phyloP scores from a whole-genome alignment of 176 grass and related monocot species.

The Coix lacrymajobi region DNA sequence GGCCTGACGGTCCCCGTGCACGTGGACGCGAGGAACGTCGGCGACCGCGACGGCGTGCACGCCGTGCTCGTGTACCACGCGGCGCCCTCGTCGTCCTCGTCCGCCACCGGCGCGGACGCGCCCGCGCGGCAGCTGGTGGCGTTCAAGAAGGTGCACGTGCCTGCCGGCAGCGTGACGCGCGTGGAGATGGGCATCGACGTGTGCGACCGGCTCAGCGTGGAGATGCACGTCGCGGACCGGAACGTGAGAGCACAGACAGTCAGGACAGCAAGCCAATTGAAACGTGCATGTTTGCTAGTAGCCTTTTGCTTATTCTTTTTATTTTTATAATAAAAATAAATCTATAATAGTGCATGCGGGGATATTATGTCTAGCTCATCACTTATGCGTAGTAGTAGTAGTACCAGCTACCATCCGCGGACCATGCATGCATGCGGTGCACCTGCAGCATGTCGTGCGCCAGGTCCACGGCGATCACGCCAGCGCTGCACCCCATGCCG shows the following conservation, averaged over 20 bases:
- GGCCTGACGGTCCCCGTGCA: slow-evolving; percentile 53
- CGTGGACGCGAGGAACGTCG: slow-evolving; percentile 56
- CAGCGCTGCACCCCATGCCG: slow-evolving; percentile 95
- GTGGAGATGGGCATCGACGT: slow-evolving; percentile 60
- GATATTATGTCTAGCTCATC: too few relatives aligned
- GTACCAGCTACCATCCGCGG: too few relatives aligned
- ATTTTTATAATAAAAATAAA: too few relatives aligned
- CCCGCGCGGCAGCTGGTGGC: slow-evolving; percentile 54
- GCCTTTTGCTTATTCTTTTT: too few relatives aligned
- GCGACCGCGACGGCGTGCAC: slow-evolving; percentile 62
- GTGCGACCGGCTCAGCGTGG: slow-evolving; percentile 52
- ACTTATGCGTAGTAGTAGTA: too few relatives aligned
- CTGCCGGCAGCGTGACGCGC: slow-evolving; percentile 33
- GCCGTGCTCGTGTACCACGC: slow-evolving; percentile 56
- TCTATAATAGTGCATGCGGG: too few relatives aligned
- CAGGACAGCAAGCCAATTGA: too few relatives aligned
- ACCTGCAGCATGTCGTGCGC: slow-evolving; percentile 76
- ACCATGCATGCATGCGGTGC: too few relatives aligned
- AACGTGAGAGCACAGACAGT: too few relatives aligned
- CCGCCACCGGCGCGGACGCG: slow-evolving; percentile 4
- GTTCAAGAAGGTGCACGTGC: slow-evolving; percentile 76
- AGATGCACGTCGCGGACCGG: slow-evolving; percentile 34
- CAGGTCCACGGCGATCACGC: slow-evolving; percentile 77
- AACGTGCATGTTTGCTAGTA: too few relatives aligned
- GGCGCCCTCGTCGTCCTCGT: neutral